Base-by-base conservation (phyloP, 257 asterid genomes). In the Coffea canephora region DNA sequence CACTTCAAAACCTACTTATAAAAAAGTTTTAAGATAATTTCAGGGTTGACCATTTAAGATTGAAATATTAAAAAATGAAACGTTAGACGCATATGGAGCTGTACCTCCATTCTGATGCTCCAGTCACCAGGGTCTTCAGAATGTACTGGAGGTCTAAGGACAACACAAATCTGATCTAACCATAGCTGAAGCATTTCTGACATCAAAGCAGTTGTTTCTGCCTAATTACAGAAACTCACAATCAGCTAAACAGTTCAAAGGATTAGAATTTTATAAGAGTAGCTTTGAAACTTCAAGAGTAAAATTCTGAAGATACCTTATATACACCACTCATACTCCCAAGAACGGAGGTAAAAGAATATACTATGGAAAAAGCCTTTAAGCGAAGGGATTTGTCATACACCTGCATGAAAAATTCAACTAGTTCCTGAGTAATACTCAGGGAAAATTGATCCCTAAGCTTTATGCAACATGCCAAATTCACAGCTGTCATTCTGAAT, bases 41-140 rank as follows among this genome's bases (percentile, higher is more conserved):
- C 52, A 59, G 70, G 71, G 61, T 36, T 19, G 11, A 27, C 34
- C 64, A n/a, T 0, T 15, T 0, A 13, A 59, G 36, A 54, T 39
- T 13, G 45, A 36, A 70, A 59, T 46, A n/a, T 46, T 6, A 64
- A 65, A 9, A n/a, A 43, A 23, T 77, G 52, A 25, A 36, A 27
- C 12, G 43, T 75, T 19, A 3, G 61, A 77, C 34, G 71, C 80
- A 69, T n/a, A 5, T 69, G 62, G 75, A 83, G 76, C 67, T 70
- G 74, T 81, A 94, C 99, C 99, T 96, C 97, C 96, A 94, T 91
- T 84, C 95, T 89, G 74, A 91, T 91, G 92, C 96, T 89, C 99
- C 99, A 96, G 82, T 94, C 97, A 66, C 94, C 98, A 64, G 99
- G 99, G 85, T 92, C 98, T 87, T 96, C 99, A 78, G 94, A 89